Conservation (phyloP, 306 rosid genomes). For the Gillenia trifoliata region DNA sequence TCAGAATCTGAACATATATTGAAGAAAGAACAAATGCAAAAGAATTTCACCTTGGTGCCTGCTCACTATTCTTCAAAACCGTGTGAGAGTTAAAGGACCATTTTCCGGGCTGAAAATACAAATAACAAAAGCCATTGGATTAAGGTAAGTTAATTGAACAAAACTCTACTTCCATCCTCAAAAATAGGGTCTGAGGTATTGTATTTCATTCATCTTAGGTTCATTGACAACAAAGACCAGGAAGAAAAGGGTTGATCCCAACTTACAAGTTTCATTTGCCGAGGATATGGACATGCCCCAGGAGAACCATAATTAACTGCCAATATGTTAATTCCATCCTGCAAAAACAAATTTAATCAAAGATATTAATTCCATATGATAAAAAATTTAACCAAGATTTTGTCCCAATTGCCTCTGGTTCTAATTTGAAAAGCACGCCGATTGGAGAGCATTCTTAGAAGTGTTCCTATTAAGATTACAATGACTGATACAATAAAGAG, state of each 20-base stretch:
- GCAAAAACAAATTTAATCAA: slow-evolving; percentile 19
- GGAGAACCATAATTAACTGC: slow-evolving; percentile 86
- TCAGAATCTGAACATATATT: background rate
- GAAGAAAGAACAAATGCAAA: slow-evolving; percentile 4
- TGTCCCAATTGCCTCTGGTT: background rate
- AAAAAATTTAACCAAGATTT: background rate
- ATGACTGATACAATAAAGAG: background rate
- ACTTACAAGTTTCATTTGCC: slow-evolving; percentile 74
- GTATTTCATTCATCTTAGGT: slow-evolving; percentile 5
- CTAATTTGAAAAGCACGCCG: background rate
- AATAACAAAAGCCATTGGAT: slow-evolving; percentile 15
- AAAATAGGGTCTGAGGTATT: background rate
- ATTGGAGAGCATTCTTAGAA: background rate
- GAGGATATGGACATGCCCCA: slow-evolving; percentile 81
- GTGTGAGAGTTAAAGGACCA: slow-evolving; percentile 92
- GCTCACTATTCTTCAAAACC: slow-evolving; percentile 84
- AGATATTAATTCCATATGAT: slow-evolving; percentile 1
- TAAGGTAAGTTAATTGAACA: slow-evolving; percentile 9
- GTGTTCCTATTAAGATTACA: background rate
- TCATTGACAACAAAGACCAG: slow-evolving; percentile 16
- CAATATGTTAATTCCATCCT: slow-evolving; percentile 84
- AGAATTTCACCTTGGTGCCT: slow-evolving; percentile 70
- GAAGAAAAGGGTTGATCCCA: slow-evolving; percentile 1
- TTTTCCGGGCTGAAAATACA: slow-evolving; percentile 63
- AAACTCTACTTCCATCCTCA: background rate